Conservation (phyloP, 2,329 filamentous ascomycete species). For the Ophiosphaerella herpotricha region DNA sequence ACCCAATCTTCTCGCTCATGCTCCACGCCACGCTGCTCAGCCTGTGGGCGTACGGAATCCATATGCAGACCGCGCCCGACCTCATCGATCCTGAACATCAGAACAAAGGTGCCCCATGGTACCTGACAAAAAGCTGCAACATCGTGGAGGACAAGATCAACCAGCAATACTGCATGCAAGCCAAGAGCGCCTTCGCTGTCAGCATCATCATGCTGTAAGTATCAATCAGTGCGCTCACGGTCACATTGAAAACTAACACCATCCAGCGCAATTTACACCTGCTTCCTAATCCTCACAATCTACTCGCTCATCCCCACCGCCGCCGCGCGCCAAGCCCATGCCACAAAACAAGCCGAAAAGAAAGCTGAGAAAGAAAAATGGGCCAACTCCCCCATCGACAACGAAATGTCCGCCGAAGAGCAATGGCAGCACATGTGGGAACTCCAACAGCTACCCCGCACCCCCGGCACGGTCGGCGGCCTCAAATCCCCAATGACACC, state of each 20-base stretch:
- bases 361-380: slow-evolving; percentile 44
- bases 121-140: slow-evolving; percentile 71
- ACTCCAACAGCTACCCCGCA: slow-evolving; percentile 44
- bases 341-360: slow-evolving; percentile 35
- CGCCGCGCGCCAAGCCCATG: slow-evolving; percentile 28
- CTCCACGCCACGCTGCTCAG: slow-evolving; percentile 62
- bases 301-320: slow-evolving; percentile 58
- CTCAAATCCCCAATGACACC: slow-evolving; percentile 42
- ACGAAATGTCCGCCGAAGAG: slow-evolving; percentile 43
- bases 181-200: slow-evolving; percentile 68
- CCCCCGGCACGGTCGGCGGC: slow-evolving; percentile 35
- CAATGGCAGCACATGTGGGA: slow-evolving; percentile 51
- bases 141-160: slow-evolving; percentile 62
- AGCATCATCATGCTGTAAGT: slow-evolving; percentile 72
- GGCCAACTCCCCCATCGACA: slow-evolving; percentile 29
- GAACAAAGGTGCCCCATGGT: slow-evolving; percentile 71
- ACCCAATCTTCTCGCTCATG: slow-evolving; percentile 65
- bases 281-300: slow-evolving; percentile 63
- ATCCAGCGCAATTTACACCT: slow-evolving; percentile 62
- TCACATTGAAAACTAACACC: slow-evolving; percentile 4
- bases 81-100: slow-evolving; percentile 67
- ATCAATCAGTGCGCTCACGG: neutral
- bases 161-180: slow-evolving; percentile 65
- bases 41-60: slow-evolving; percentile 69
- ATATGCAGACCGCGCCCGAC: slow-evolving; percentile 75